Percentiles rank a stretch among this genome's conserved stretches.
Evolutionary conservation across 768 basidiomycete species (phyloP).

Genomic region (Megacollybia marginata): DNA sequence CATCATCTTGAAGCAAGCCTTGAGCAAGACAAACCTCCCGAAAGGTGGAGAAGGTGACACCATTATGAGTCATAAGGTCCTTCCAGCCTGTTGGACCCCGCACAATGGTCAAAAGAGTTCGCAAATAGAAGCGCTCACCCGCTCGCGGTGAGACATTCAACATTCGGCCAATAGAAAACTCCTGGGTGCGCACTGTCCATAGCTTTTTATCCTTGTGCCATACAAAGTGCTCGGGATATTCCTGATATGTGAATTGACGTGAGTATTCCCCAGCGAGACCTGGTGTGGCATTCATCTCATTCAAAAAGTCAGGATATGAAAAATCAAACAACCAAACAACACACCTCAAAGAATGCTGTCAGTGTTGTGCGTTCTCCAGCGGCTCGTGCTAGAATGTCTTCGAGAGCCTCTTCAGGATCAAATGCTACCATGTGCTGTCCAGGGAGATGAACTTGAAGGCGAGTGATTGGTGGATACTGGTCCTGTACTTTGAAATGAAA

Average conservation of each 20-base stretch:
- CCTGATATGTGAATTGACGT: slow-evolving; percentile 22
- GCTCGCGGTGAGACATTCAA: slow-evolving; percentile 22
- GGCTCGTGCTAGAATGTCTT: slow-evolving; percentile 14
- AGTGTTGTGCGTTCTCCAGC: slow-evolving; percentile 17
- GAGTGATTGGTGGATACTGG: slow-evolving; percentile 23
- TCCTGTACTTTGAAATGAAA: slow-evolving; percentile 23
- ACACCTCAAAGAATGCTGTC: slow-evolving; percentile 25
- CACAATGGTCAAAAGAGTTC: slow-evolving; percentile 23
- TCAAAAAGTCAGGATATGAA: no score
- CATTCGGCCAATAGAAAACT: slow-evolving; percentile 33
- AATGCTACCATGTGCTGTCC: slow-evolving; percentile 29
- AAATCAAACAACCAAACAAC: no score
- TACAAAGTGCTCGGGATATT: slow-evolving; percentile 23
- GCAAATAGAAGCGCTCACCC: slow-evolving; percentile 18
- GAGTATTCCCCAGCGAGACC: slow-evolving; percentile 9
- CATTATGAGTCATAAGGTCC: no score
- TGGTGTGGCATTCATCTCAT: slow-evolving; percentile 1
- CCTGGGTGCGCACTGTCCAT: slow-evolving; percentile 22
- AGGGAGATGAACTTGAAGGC: slow-evolving; percentile 24
- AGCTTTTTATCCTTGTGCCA: background rate
- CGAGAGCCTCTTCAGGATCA: slow-evolving; percentile 21
- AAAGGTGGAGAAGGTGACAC: no score
- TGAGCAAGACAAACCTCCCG: no score
- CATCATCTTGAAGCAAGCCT: background rate
- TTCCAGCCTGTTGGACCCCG: no score